A percentile compares a stretch with the other conserved stretches of the same genome.
These are phyloP conservation scores for Neofusicoccum kwambonambiense DNA, from an alignment of 2,329 filamentous ascomycete species.

Conservation along the genomic window DNA sequence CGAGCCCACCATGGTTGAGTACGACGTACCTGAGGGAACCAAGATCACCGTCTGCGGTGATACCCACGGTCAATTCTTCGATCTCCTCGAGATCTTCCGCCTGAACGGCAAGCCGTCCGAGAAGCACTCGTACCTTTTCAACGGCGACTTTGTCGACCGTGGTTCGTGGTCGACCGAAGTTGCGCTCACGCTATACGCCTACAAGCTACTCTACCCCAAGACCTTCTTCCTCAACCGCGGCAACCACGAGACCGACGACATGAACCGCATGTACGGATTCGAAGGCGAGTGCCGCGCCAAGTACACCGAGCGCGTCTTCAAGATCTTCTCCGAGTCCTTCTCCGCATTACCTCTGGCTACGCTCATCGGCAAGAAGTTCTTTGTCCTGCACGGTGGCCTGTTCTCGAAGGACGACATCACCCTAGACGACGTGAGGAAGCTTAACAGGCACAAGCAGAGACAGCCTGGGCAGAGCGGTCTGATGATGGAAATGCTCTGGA, in stretches of 20 bases:
- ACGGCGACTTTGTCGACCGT: slow-evolving; percentile 96
- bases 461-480: slow-evolving; percentile 90
- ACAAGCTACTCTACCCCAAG: slow-evolving; percentile 90
- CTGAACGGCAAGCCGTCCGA: slow-evolving; percentile 82
- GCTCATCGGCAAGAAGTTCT: slow-evolving; percentile 83
- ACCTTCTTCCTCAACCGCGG: slow-evolving; percentile 94
- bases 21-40: slow-evolving; percentile 73
- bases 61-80: slow-evolving; percentile 97
- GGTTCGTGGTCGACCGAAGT: slow-evolving; percentile 99
- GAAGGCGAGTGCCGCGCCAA: slow-evolving; percentile 98
- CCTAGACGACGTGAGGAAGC: slow-evolving; percentile 88
- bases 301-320: slow-evolving; percentile 95
- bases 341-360: slow-evolving; percentile 90
- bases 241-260: slow-evolving; percentile 98
- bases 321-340: slow-evolving; percentile 97
- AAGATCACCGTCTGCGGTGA: slow-evolving; percentile 94
- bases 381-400: slow-evolving; percentile 89
- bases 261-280: slow-evolving; percentile 98
- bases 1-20: slow-evolving; percentile 96
- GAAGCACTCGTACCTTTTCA: slow-evolving; percentile 93
- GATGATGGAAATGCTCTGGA: slow-evolving; percentile 99
- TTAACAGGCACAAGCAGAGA: slow-evolving; percentile 85
- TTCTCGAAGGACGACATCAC: slow-evolving; percentile 95
- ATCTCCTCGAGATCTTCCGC: slow-evolving; percentile 93
- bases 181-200: slow-evolving; percentile 86